These are phyloP conservation scores for Senna siamea DNA, from an alignment of 306 rosid genomes.

Conservation along the genomic window DNA sequence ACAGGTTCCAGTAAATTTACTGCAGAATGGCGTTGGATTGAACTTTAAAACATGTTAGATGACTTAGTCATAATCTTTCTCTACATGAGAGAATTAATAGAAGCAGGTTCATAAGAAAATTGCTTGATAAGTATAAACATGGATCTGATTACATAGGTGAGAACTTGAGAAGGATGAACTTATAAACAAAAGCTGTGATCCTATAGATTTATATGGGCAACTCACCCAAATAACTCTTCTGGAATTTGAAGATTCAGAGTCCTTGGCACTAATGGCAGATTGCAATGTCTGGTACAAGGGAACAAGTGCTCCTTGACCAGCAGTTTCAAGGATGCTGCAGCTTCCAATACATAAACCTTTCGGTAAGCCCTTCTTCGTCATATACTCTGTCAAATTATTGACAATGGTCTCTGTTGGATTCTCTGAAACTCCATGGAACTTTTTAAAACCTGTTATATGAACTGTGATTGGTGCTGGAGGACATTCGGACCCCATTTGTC, in stretches of 20 bases:
- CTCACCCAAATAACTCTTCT: conserved; percentile 70
- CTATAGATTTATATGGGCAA: neutral
- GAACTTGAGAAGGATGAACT: neutral
- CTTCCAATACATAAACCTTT: conserved; percentile 72
- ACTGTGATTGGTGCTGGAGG: conserved; percentile 62
- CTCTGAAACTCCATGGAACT: conserved; percentile 87
- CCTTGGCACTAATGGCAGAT: conserved; percentile 53
- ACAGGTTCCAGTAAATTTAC: neutral
- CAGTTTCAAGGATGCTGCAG: conserved; percentile 82
- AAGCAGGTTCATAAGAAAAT: neutral
- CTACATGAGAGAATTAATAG: neutral
- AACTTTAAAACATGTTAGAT: neutral
- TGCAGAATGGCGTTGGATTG: neutral
- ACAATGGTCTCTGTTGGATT: conserved; percentile 82
- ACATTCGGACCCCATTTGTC: conserved; percentile 86
- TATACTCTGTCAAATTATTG: conserved; percentile 55
- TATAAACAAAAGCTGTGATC: conserved; percentile 2
- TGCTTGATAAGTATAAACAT: neutral
- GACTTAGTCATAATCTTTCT: conserved; percentile 1
- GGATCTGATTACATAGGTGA: neutral
- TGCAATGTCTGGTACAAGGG: conserved; percentile 60
- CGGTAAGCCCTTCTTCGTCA: conserved; percentile 73
- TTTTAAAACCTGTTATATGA: conserved; percentile 86
- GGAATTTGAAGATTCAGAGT: conserved; percentile 52
- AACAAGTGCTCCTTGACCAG: conserved; percentile 76